phyloP scores from a whole-genome alignment of 208 protist genomes.

The Trypanosomatidae sp. region DNA sequence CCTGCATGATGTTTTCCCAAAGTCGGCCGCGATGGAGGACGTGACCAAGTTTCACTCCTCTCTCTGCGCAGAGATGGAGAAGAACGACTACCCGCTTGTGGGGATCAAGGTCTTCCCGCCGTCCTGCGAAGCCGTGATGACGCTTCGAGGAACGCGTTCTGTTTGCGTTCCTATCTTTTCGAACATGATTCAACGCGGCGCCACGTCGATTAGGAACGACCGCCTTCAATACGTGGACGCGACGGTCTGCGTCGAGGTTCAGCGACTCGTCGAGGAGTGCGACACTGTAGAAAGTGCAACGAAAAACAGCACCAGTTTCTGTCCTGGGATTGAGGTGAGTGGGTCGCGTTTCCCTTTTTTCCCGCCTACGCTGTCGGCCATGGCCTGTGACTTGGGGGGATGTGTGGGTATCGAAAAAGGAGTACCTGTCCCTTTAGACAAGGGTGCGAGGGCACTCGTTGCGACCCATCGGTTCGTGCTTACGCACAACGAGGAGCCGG shows the following conservation, averaged over 20 bases:
- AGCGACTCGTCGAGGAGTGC: slow-evolving; percentile 21
- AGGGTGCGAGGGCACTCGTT: slow-evolving; percentile 16
- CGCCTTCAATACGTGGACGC: slow-evolving; percentile 72
- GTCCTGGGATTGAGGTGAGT: slow-evolving; percentile 56
- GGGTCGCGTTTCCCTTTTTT: slow-evolving; percentile 87
- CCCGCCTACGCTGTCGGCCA: slow-evolving; percentile 46
- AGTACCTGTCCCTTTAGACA: slow-evolving; percentile 23
- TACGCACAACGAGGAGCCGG: slow-evolving; percentile 57
- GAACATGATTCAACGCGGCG: slow-evolving; percentile 35
- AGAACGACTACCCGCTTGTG: slow-evolving; percentile 49
- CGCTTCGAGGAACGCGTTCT: slow-evolving; percentile 39
- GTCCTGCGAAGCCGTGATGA: slow-evolving; percentile 35
- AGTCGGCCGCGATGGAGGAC: slow-evolving; percentile 33
- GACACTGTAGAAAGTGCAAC: slow-evolving; percentile 17
- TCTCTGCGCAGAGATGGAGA: slow-evolving; percentile 61
- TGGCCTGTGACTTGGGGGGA: slow-evolving; percentile 68
- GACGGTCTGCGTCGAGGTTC: slow-evolving; percentile 50
- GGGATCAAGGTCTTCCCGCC: slow-evolving; percentile 77
- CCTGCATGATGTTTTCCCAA: slow-evolving; percentile 71
- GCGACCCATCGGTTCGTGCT: slow-evolving; percentile 51
- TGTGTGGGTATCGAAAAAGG: slow-evolving; percentile 57
- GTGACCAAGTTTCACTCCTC: slow-evolving; percentile 65
- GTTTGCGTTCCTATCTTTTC: slow-evolving; percentile 75
- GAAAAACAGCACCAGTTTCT: slow-evolving; percentile 26
- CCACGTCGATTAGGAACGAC: slow-evolving; percentile 40